Conservation (phyloP, 2,329 filamentous ascomycete genomes). For the Cordyceps farinosa region DNA sequence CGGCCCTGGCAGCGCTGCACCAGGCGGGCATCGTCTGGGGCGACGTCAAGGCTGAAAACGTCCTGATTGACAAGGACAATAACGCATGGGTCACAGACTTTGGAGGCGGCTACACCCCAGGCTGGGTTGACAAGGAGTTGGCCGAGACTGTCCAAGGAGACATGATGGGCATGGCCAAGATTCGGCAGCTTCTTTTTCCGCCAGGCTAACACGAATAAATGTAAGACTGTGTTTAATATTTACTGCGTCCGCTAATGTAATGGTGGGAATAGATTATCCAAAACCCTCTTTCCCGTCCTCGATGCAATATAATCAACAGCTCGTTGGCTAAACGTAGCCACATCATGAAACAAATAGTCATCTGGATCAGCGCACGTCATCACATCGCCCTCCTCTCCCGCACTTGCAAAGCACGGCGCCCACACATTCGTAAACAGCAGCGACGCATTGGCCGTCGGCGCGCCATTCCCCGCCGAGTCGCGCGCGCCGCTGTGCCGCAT, state of each 20-base stretch:
- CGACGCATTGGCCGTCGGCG: not conserved
- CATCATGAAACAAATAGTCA: slow-evolving; percentile 50
- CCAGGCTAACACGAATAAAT: too few species aligned
- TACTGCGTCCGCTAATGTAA: too few species aligned
- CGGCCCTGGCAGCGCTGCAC: slow-evolving; percentile 22
- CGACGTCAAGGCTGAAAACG: slow-evolving; percentile 21
- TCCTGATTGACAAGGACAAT: slow-evolving; percentile 28
- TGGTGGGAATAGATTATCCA: slow-evolving; percentile 25
- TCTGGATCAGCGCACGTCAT: slow-evolving; percentile 40
- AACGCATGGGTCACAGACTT: slow-evolving; percentile 32
- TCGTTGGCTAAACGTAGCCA: slow-evolving; percentile 42
- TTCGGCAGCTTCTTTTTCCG: not conserved
- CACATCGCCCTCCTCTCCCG: slow-evolving; percentile 19
- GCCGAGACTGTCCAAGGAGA: not conserved
- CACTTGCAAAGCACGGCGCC: slow-evolving; percentile 17
- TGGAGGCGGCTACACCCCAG: slow-evolving; percentile 27
- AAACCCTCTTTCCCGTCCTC: slow-evolving; percentile 21
- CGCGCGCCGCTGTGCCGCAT: not conserved
- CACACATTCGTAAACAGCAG: not conserved
- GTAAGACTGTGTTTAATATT: too few species aligned
- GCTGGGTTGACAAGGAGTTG: slow-evolving; percentile 25
- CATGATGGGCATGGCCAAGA: slow-evolving; percentile 1
- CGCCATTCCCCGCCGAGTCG: not conserved
- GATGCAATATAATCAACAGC: slow-evolving; percentile 27
- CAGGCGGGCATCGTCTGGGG: slow-evolving; percentile 20